Evolutionary conservation across 2,329 filamentous ascomycete genomes (phyloP).

Genomic region (Xylariaceae sp.): DNA sequence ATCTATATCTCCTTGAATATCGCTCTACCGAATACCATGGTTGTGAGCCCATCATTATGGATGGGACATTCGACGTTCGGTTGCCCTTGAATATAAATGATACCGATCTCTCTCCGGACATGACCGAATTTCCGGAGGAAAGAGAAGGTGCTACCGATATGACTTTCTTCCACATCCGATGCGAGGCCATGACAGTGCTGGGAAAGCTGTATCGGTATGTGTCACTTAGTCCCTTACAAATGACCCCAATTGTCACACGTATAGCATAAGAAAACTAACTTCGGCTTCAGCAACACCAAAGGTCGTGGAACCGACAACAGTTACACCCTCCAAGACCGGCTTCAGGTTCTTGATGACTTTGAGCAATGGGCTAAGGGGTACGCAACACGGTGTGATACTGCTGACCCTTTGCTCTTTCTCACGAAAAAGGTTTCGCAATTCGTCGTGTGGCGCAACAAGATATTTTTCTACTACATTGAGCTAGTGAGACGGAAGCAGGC

Average conservation of each 20-base stretch:
- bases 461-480: slow-evolving; percentile 10
- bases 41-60: slow-evolving; percentile 39
- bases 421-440: slow-evolving; percentile 10
- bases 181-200: slow-evolving; percentile 32
- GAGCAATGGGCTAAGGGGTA: slow-evolving; percentile 14
- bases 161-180: slow-evolving; percentile 37
- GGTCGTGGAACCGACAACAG: not conserved
- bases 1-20: slow-evolving; percentile 44
- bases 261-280: slow-evolving; percentile 4
- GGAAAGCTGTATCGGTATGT: slow-evolving; percentile 1
- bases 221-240: not conserved
- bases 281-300: not conserved
- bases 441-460: slow-evolving; percentile 7
- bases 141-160: slow-evolving; percentile 41
- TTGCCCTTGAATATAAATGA: slow-evolving; percentile 51
- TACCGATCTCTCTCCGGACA: slow-evolving; percentile 43
- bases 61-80: slow-evolving; percentile 41
- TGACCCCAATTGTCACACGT: not conserved
- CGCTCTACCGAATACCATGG: slow-evolving; percentile 48
- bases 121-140: slow-evolving; percentile 24
- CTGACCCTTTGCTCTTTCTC: slow-evolving; percentile 8
- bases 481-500: slow-evolving; percentile 9
- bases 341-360: slow-evolving; percentile 13
- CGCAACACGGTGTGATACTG: slow-evolving; percentile 9
- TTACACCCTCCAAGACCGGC: slow-evolving; percentile 5